Conservation (phyloP, 768 basidiomycete species). For the Polyporus arcularius region DNA sequence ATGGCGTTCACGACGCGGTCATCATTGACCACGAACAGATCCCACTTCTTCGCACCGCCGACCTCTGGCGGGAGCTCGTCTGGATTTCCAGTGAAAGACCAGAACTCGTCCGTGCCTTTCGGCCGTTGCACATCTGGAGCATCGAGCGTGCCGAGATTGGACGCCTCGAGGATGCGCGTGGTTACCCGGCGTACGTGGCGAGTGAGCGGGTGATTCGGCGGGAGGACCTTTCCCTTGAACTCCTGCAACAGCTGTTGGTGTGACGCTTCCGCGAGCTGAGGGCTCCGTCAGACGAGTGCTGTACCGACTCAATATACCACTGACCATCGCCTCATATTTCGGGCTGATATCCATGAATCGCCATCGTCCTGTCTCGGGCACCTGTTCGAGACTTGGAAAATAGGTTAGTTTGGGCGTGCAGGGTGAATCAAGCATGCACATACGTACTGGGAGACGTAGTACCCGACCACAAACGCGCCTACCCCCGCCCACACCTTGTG, state of each 20-base stretch:
- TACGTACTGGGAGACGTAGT: constrained; percentile 35
- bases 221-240: constrained; percentile 57
- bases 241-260: constrained; percentile 51
- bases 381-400: constrained; percentile 68
- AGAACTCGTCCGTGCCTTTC: constrained; percentile 28
- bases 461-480: constrained; percentile 19
- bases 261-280: constrained; percentile 45
- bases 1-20: constrained; percentile 72
- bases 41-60: constrained; percentile 46
- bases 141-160: constrained; percentile 68
- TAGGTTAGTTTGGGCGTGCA: background rate
- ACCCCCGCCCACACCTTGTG: constrained; percentile 22
- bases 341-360: constrained; percentile 82
- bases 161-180: constrained; percentile 64
- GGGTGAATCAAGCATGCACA: background rate
- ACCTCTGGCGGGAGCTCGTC: constrained; percentile 26
- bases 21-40: constrained; percentile 80
- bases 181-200: constrained; percentile 72
- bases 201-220: constrained; percentile 64
- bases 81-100: constrained; percentile 17
- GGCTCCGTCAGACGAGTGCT: background rate
- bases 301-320: constrained; percentile 11
- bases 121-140: constrained; percentile 25
- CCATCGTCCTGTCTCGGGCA: constrained; percentile 85
- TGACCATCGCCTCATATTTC: constrained; percentile 55